Base-by-base conservation (phyloP, 2,329 filamentous ascomycete genomes). In the Penicillium corylophilum region DNA sequence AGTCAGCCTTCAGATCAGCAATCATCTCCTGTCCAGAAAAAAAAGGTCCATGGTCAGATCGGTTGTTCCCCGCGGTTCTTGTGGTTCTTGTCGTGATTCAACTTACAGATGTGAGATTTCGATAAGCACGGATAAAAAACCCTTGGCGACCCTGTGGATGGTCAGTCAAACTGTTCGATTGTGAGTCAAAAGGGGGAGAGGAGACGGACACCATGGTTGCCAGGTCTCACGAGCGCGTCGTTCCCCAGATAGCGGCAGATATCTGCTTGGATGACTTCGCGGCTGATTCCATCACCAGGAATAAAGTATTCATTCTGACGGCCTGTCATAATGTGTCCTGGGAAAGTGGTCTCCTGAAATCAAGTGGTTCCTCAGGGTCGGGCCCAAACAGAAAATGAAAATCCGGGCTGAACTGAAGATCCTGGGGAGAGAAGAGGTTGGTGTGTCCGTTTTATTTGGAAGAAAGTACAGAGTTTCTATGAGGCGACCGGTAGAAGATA, bases 231-330 rank as follows among this genome's bases (percentile, higher is more conserved):
- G 65, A 89, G 81, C 62, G 88, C 88, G 78, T 92, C 88, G 71
- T 90, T 90, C 66, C 88, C 88, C 62, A 92, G 81, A 71, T 90
- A 92, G 68, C 88, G 87, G 77, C 88, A 91, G 61, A 92, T 90
- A 71, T 92, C 88, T 69, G 87, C 86, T 57, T 89, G 89, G 73
- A 92, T 90, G 65, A 92, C 88, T 73, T 92, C 88, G 64, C 88
- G 85, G 71, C 89, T 87, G 72, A 92, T 92, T 68, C 88, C 88
- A 72, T 90, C 86, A 65, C 86, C 84, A 41, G 87, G 86, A 49
- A 91, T 84, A 71, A 91, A 91, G 71, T 90, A 91, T 74, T 90
- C 87, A 73, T 89, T 89, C 70, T 87, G 72, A 65, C 72, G 71
- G 65, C 68, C 68, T 62, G 71, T 70, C 71, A 74, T 74, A 60